Base-by-base conservation (phyloP, 2,329 filamentous ascomycete genomes). In the Beauveria caledonica region DNA sequence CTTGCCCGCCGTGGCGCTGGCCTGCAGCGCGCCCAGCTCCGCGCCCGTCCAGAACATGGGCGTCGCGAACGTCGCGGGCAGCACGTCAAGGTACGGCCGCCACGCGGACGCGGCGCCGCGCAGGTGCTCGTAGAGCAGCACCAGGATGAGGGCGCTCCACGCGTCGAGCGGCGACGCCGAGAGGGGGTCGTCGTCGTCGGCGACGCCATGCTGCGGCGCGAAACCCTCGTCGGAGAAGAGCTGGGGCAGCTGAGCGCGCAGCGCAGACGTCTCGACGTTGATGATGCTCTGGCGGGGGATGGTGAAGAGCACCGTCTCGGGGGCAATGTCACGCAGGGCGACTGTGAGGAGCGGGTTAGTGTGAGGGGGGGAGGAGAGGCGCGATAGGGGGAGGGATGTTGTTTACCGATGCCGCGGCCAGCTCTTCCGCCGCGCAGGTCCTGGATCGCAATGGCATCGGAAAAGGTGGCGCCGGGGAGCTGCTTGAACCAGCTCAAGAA, bases 31-130 rank as follows among this genome's bases (percentile, higher is more conserved):
- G 0, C 77, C 74, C 3, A 96, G 78, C 71, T 96, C 91, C 1
- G 77, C 74, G 0, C 81, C 76, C 2, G 82, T 77, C 92, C 92
- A 97, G 75, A 92, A 96, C 89, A 97, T 96, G 64, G 93, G 81
- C 2, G 90, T 95, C 71, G 94, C 84, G 69, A 96, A 96, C 1
- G 75, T 68, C 5, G 69, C 66, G 1, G 91, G 91, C 5, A 96
- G 79, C 21, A 96, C 78, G 61, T 86, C 80, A 65, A 96, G 86
- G 72, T 96, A 96, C 0, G 86, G 80, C 64, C 85, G 83, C 92
- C 92, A 96, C 9, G 74, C 75, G 1, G 91, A 95, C 1, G 66
- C 74, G 62, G 67, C 76, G 54, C 72, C 85, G 71, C 72, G 86
- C 8, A 85, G 73, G 60, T 78, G 80, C 74, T 96, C 91, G 73